Evolutionary conservation across 208 protist genomes (phyloP).

Genomic region (Trichomonas tenax): DNA sequence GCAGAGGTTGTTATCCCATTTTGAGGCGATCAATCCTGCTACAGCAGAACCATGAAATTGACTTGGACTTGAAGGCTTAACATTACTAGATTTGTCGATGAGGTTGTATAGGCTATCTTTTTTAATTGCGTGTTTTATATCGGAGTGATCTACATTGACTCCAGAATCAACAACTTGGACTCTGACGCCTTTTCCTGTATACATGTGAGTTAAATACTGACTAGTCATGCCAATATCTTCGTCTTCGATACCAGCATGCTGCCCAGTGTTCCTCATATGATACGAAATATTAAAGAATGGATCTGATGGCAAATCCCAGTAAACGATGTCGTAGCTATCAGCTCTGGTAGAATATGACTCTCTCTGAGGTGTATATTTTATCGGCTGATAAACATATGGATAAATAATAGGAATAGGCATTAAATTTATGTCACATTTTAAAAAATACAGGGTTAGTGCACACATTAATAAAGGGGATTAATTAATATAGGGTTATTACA

Average conservation of each 20-base stretch:
- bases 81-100: background rate
- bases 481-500: too few species aligned
- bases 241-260: background rate
- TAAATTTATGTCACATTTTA: too few species aligned
- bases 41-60: background rate
- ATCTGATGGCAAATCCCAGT: background rate
- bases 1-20: background rate
- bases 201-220: background rate
- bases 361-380: background rate
- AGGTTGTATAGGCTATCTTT: background rate
- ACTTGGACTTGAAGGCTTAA: background rate
- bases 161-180: background rate
- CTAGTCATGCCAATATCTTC: background rate
- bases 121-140: background rate
- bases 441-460: too few species aligned
- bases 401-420: too few species aligned
- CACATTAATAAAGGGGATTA: too few species aligned
- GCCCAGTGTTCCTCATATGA: background rate
- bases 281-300: background rate
- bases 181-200: background rate
- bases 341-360: background rate
- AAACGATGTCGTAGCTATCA: background rate
- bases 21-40: background rate
- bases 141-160: background rate
- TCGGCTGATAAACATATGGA: too few species aligned